These are phyloP conservation scores for Ramicandelaber brevisporus DNA, from an alignment of 192 early-diverging fungal species.

Conservation along the genomic window DNA sequence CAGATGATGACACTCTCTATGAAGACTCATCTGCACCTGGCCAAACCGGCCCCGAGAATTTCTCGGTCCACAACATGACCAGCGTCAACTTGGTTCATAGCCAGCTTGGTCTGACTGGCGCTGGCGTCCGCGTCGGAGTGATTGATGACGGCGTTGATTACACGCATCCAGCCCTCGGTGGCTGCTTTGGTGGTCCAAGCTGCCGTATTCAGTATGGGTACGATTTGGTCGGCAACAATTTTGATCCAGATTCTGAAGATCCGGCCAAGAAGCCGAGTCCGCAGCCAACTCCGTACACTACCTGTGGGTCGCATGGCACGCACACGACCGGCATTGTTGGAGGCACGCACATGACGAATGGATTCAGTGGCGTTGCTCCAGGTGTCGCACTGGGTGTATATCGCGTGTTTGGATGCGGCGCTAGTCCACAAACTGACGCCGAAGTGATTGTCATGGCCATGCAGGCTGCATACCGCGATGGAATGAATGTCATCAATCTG, in stretches of 20 bases:
- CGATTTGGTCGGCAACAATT: constrained; percentile 35
- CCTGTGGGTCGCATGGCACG: constrained; percentile 37
- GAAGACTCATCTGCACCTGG: too few relatives aligned
- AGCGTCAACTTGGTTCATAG: constrained; percentile 17
- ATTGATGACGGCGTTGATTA: constrained; percentile 46
- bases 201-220: constrained; percentile 28
- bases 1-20: too few relatives aligned
- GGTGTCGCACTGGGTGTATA: constrained; percentile 36
- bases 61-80: constrained; percentile 27
- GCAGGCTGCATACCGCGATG: constrained; percentile 17
- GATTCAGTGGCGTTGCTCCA: constrained; percentile 36
- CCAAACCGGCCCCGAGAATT: too few relatives aligned
- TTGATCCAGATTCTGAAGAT: constrained; percentile 4
- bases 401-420: constrained; percentile 30
- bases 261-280: constrained; percentile 5
- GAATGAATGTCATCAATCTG: constrained; percentile 30
- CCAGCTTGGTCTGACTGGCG: constrained; percentile 25
- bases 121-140: constrained; percentile 35
- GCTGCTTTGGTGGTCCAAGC: constrained; percentile 25
- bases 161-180: constrained; percentile 33
- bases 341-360: too few relatives aligned
- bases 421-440: constrained; percentile 16
- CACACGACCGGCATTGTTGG: constrained; percentile 37
- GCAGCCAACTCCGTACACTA: constrained; percentile 21
- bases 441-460: constrained; percentile 31